These are phyloP conservation scores for Cyberlindnera euphorbiae DNA, from an alignment of 805 yeast genomes.

Conservation along the genomic window DNA sequence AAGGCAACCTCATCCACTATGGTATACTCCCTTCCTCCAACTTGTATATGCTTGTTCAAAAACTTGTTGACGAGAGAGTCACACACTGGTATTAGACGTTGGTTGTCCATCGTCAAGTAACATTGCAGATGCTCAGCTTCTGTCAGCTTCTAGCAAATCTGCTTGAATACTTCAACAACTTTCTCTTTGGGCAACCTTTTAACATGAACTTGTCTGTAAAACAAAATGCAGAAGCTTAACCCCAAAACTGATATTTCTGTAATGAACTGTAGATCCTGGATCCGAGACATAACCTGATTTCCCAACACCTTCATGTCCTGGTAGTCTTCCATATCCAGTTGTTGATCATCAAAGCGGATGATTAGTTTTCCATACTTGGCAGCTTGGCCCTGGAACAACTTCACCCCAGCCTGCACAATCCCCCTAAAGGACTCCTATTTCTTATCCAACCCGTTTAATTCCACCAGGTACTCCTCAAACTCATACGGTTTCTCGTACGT, in stretches of 20 bases:
- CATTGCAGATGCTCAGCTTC: slow-evolving; percentile 11
- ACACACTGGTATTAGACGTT: not conserved
- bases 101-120: slow-evolving; percentile 3
- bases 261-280: slow-evolving; percentile 15
- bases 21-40: slow-evolving; percentile 3
- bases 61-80: slow-evolving; percentile 11
- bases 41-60: slow-evolving; percentile 8
- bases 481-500: slow-evolving; percentile 24
- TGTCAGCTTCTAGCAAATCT: slow-evolving; percentile 4
- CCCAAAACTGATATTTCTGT: slow-evolving; percentile 19
- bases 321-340: slow-evolving; percentile 7
- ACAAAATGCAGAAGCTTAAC: slow-evolving; percentile 11
- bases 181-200: slow-evolving; percentile 6
- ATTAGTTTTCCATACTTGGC: slow-evolving; percentile 20
- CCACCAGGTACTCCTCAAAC: slow-evolving; percentile 21
- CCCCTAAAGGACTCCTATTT: slow-evolving; percentile 19
- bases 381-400: slow-evolving; percentile 5
- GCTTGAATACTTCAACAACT: slow-evolving; percentile 7
- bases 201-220: slow-evolving; percentile 14
- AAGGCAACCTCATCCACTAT: slow-evolving; percentile 18
- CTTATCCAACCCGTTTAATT: slow-evolving; percentile 23
- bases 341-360: slow-evolving; percentile 16
- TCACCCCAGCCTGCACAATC: slow-evolving; percentile 14
- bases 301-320: slow-evolving; percentile 6
- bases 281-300: slow-evolving; percentile 11